Percentiles rank a stretch among this genome's conserved stretches.
These are phyloP conservation scores for Straminergon stramineum DNA, from an alignment of 225 moss, liverwort and hornwort species.

Conservation along the genomic window DNA sequence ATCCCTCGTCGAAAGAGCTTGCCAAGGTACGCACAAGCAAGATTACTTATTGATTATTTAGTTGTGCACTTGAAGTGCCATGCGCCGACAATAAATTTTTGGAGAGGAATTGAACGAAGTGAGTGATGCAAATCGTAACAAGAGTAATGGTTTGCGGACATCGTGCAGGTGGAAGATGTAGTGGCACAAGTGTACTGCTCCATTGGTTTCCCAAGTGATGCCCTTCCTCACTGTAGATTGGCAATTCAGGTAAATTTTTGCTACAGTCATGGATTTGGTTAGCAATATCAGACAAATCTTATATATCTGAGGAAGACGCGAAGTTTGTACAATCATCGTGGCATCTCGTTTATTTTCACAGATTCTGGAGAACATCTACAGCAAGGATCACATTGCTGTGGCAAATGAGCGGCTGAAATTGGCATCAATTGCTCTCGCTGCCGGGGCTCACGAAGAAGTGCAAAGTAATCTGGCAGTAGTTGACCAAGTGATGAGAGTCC, in stretches of 20 bases:
- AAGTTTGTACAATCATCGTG: background rate
- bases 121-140: background rate
- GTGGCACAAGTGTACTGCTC: slow-evolving; percentile 58
- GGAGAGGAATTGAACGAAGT: background rate
- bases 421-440: slow-evolving; percentile 57
- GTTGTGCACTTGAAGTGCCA: background rate
- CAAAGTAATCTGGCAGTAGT: slow-evolving; percentile 26
- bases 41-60: background rate
- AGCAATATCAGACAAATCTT: background rate
- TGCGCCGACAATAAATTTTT: background rate
- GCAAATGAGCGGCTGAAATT: slow-evolving; percentile 79
- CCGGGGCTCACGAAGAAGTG: slow-evolving; percentile 23
- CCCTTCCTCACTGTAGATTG: slow-evolving; percentile 48
- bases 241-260: slow-evolving; percentile 38
- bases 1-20: slow-evolving; percentile 41
- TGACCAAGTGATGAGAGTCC: slow-evolving; percentile 47
- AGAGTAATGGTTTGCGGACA: background rate
- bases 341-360: slow-evolving; percentile 1
- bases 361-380: slow-evolving; percentile 70
- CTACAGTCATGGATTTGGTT: background rate
- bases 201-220: slow-evolving; percentile 32
- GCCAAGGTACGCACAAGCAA: slow-evolving; percentile 28
- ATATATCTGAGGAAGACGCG: background rate
- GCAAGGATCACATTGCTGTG: slow-evolving; percentile 61
- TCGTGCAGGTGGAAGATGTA: slow-evolving; percentile 61